Evolutionary conservation across 1,284 basidiomycete species (phyloP), one percentile per base, ranked within the genome.

Genomic region (Tausonia pullulans): DNA sequence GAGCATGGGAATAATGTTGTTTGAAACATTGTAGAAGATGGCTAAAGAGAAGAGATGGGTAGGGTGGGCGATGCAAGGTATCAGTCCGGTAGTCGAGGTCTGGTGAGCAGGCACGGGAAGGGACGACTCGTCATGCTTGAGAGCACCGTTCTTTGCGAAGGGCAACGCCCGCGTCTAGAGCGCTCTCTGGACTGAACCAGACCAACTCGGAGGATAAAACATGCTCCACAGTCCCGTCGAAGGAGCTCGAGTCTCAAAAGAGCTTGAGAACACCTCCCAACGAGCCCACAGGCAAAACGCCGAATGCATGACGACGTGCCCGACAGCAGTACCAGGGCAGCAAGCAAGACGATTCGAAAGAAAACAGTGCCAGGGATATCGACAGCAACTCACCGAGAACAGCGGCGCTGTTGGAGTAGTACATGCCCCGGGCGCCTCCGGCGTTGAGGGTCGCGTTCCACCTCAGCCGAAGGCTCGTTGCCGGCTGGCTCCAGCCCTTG

Each of bases 371-470:
- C 27, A 27, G 27, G 27, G 27, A 27, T 27, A 27, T 27, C 27
- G 27, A 27, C 27, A 27, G 41, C 63, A 46, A 75, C 80, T 69
- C 72, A 96, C 94, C 95, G 70, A 98, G 81, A 68, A 98, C 90
- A 77, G 96, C 96, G 74, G 94, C 90, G 74, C 91, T 97, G 81
- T 98, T 99, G 73, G 94, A 96, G 77, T 97, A 87, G 79, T 97
- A 97, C 61, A 89, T 94, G 55, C 96, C 96, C 78, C 96, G 84
- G 78, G 95, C 82, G 68, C 95, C 98, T 75, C 97, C 86, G 75
- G 91, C 88, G 81, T 98, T 99, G 71, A 98, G 83, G 67, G 98
- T 80, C 72, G 91, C 94, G 80, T 98, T 99, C 79, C 98, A 86
- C 79, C 96, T 86, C 74, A 99, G 80, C 69, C 27, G 27, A 27